Base-by-base conservation (phyloP, 2,329 filamentous ascomycete genomes). In the Geosmithia putterillii region DNA sequence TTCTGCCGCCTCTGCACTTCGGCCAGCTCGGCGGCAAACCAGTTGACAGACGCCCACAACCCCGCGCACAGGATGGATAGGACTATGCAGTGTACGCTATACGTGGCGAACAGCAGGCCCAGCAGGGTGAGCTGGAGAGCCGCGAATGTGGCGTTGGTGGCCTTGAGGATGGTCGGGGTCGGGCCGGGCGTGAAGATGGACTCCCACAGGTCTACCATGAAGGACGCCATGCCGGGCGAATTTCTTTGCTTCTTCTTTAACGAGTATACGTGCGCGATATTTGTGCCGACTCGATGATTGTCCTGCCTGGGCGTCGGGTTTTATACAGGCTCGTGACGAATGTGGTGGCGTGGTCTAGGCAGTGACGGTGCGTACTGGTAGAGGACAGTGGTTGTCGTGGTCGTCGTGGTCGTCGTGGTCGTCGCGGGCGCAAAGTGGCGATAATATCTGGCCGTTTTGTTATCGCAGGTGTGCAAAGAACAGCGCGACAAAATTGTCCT, bases 31-130 rank as follows among this genome's bases (percentile, higher is more conserved):
- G 66, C 66, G 44, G 86, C 88, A 57, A 98, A 96, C 92, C 92
- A 98, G 73, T 96, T 96, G 66, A 96, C 89, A 45, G 84, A 79
- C 69, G 77, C 88, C 92, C 92, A 98, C 32, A 96, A 72, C 4
- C 85, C 84, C 25, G 68, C 89, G 49, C 79, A 86, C 9, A 98
- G 70, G 46, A 81, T 55, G 12, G 86, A 94, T 6, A 98, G 75
- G 45, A 90, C 71, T 49, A 87, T 60, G 57, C 95, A 95, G 70
- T 96, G 92, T 50, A 94, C 74, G 66, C 84, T 94, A 63, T 83
- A 79, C 7, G 90, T 98, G 45, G 79, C 81, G 51, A 87, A 47
- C 42, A 96, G 75, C 48, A 98, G 82, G 43, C 66, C 62, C 50
- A 86, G 64, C 51, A 96, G 80, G 37, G 94, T 71, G 48, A 83